These are phyloP conservation scores for Pleurotus djamor DNA, from an alignment of 768 basidiomycete genomes.

Conservation along the genomic window DNA sequence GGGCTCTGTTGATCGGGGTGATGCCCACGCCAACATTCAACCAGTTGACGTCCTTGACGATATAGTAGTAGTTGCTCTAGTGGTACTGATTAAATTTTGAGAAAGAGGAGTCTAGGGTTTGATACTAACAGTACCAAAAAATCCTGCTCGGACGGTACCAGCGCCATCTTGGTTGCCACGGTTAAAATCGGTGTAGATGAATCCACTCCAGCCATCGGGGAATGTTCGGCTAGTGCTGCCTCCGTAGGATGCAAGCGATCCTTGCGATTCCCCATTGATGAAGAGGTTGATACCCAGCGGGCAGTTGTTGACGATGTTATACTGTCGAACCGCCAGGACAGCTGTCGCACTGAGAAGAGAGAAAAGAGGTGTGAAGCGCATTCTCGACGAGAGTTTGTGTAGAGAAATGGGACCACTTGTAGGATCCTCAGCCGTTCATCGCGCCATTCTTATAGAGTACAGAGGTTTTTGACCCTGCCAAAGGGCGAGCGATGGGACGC, in stretches of 20 bases:
- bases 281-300: conserved; percentile 17
- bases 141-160: conserved; percentile 22
- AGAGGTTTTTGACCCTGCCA: not conserved
- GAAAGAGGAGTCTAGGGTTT: not conserved
- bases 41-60: conserved; percentile 11
- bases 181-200: conserved; percentile 24
- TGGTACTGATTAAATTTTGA: not conserved
- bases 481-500: not conserved
- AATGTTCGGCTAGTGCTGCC: conserved; percentile 10
- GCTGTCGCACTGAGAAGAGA: not conserved
- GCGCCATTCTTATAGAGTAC: too few species aligned
- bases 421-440: too few species aligned
- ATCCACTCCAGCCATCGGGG: conserved; percentile 18
- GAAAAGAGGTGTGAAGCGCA: not conserved
- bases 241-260: conserved; percentile 15
- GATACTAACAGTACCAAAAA: conserved; percentile 19
- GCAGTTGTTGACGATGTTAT: conserved; percentile 23
- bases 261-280: conserved; percentile 19
- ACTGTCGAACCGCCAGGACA: not conserved
- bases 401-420: too few species aligned
- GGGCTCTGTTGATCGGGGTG: conserved; percentile 8
- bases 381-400: not conserved
- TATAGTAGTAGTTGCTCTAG: conserved; percentile 12
- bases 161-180: conserved; percentile 19
- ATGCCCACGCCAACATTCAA: conserved; percentile 11